phyloP scores from a whole-genome alignment of 1,284 basidiomycete genomes.

The Boletellus sp. region DNA sequence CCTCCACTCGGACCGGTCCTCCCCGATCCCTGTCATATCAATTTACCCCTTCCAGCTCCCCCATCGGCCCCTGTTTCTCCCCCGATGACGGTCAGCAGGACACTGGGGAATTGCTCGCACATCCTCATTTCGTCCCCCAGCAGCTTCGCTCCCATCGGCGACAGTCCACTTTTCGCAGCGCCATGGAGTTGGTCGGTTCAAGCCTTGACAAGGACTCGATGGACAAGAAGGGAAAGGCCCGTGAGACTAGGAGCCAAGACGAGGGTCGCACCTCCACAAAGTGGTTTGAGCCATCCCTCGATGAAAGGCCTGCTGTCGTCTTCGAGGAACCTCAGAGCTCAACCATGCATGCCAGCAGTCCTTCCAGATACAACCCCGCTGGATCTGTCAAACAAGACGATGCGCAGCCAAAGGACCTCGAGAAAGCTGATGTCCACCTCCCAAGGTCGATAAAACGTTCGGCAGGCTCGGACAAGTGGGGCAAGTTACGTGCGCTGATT shows the following conservation, averaged over 20 bases:
- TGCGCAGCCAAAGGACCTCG: slow-evolving; percentile 13
- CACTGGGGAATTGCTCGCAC: slow-evolving; percentile 24
- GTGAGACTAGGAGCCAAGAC: slow-evolving; percentile 46
- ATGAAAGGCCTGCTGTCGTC: slow-evolving; percentile 39
- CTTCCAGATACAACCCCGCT: slow-evolving; percentile 7
- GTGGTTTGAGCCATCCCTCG: slow-evolving; percentile 57
- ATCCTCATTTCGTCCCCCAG: slow-evolving; percentile 26
- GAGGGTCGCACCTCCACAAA: slow-evolving; percentile 50
- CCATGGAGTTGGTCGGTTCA: slow-evolving; percentile 44
- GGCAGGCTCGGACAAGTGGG: slow-evolving; percentile 50
- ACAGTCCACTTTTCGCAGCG: slow-evolving; percentile 57
- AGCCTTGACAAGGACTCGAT: slow-evolving; percentile 36
- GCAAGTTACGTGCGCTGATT: slow-evolving; percentile 59
- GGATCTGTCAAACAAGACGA: slow-evolving; percentile 5
- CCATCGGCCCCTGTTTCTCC: slow-evolving; percentile 29
- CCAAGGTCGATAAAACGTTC: slow-evolving; percentile 29
- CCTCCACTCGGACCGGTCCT: slow-evolving; percentile 66
- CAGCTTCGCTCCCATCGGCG: slow-evolving; percentile 23
- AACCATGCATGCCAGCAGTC: slow-evolving; percentile 12
- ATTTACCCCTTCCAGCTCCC: slow-evolving; percentile 50
- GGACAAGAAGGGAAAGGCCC: slow-evolving; percentile 56
- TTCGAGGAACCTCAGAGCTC: slow-evolving; percentile 26
- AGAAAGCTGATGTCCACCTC: slow-evolving; percentile 27
- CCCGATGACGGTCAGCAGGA: slow-evolving; percentile 18
- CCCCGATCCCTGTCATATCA: slow-evolving; percentile 69